Base-by-base conservation (phyloP, 345 rosid genomes). In the Pelargonium nanum region DNA sequence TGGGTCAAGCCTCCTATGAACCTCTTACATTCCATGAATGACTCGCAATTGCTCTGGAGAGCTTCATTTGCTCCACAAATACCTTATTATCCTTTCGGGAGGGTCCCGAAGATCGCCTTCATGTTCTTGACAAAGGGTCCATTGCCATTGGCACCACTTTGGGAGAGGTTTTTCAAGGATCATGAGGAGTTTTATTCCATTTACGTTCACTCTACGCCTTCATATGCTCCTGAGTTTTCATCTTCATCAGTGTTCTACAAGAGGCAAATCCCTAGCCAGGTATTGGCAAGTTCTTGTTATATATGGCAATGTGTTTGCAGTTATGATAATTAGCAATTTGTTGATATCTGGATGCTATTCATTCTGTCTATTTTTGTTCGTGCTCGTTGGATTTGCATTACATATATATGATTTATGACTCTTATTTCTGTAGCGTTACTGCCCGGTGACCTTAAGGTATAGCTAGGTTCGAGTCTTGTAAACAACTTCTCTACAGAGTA, bases 211-310 rank as follows among this genome's bases (percentile, higher is more conserved):
- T 61, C 95, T 0, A 53, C 75, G 65, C 99, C 99, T 3, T 55
- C 81, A 52, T 89, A 87, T 73, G 74, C 10, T 59, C 70, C 72
- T 0, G 74, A 76, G 60, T 79, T 76, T 60, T 63, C 90, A 0
- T 50, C 65, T 25, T 75, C 87, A 13, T 89, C 97, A 0, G 84
- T 81, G 58, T 93, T 93, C 75, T 76, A 83, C 77, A 59, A 45
- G 77, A 78, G 96, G 72, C 84, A 89, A 53, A 83, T 93, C 74
- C 99, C 97, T 2, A 87, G 97, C 78, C 87, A 89, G 97, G 99
- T 93, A 82, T 63, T 56, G 2, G 50, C 10, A n/a, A n/a, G n/a
- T n/a, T n/a, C n/a, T n/a, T n/a, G n/a, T n/a, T n/a, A n/a, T n/a
- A n/a, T n/a, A n/a, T n/a, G n/a, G n/a, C 3, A n/a, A 52, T 32